Evolutionary conservation across 2,329 filamentous ascomycete genomes (phyloP), one percentile per base, ranked within the genome.

Genomic region (Bipolaris bicolor): DNA sequence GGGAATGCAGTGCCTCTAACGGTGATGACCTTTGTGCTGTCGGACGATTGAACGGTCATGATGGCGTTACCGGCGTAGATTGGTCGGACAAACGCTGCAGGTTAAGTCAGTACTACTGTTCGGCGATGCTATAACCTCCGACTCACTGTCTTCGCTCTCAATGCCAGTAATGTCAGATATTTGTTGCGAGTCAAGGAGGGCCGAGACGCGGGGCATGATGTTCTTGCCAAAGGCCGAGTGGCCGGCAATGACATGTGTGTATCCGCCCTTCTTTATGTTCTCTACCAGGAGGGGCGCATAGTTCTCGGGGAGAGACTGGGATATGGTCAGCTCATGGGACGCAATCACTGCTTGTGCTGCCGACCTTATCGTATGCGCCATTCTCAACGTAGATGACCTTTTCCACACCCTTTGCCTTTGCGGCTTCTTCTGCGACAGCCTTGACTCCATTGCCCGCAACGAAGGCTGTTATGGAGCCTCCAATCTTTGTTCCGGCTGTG

Each of bases 51-150:
- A 57, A 99, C 93, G 9, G 95, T 99, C 34, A 96, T 87, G 72
- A 99, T 97, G 46, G 94, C 95, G 75, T 99, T 99, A 53, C 95
- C 95, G 56, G 95, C 95, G 77, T 99, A 99, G 73, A 99, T 97
- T 26, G 95, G 94, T 55, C 95, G 90, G 53, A 97, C 90, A 72
- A 99, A 99, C 11, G 92, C 84, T 86, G 61, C 22, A 33, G 11
- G 13, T 15, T 1, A 15, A 5, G 33, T 70, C 46, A 67, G 51
- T 18, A 44, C 15, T 39, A 37, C 9, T 11, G 4, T 15, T 9
- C 9, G 15, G 3, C 22, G 15, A 5, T 5, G 4, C 15, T 9
- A 2, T n/a, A n/a, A 26, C 15, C n/a, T 22, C 16, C 31, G 39
- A 78, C 84, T 63, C 75, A 86, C 84, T 97, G 77, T 94, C 93